Evolutionary conservation across 495 filamentous ascomycete species (phyloP), one percentile per base, ranked within the genome.

Genomic region (Xylaria curta): DNA sequence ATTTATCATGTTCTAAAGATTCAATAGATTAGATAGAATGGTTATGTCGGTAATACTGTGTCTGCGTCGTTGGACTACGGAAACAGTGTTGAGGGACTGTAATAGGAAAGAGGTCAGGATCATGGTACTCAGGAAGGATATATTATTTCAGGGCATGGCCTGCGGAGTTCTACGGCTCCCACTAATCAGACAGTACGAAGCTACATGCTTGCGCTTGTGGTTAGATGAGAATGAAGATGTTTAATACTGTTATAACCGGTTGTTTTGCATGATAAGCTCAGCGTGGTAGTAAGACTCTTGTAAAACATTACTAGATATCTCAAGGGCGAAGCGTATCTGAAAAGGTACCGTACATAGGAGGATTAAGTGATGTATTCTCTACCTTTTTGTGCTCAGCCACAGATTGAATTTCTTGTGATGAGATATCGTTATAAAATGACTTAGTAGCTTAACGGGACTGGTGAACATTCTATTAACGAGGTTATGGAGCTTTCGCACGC

Each of bases 11-110:
- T 36, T 28, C 19, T 10, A n/a, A 33, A 38, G 64, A 19, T 40
- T 5, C 26, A 62, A 70, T 28, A 69, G 54, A 24, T 63, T 70
- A 62, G 42, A 24, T 17, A 40, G 68, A 70, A 70, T 70, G 40
- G 6, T 53, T 70, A 70, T 53, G 54, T 38, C 21, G 53, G 46
- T 0, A 40, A 63, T 63, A 59, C 46, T 9, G 59, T 38, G 28
- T 70, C 38, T 46, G 59, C 26, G 19, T 63, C 26, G 58, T 70
- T 70, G 68, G 58, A 63, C 31, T 70, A 70, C 28, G 40, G 19
- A n/a, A 53, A n/a, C 15, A 13, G 15, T 9, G 21, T 21, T 19
- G 36, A 6, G 58, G 56, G 12, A 53, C 31, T 40, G 31, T 12
- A 53, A 36, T 31, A 49, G 62, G 26, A 17, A 33, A 44, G 42